Conservation (phyloP, 345 rosid genomes). For the Durio zibethinus region DNA sequence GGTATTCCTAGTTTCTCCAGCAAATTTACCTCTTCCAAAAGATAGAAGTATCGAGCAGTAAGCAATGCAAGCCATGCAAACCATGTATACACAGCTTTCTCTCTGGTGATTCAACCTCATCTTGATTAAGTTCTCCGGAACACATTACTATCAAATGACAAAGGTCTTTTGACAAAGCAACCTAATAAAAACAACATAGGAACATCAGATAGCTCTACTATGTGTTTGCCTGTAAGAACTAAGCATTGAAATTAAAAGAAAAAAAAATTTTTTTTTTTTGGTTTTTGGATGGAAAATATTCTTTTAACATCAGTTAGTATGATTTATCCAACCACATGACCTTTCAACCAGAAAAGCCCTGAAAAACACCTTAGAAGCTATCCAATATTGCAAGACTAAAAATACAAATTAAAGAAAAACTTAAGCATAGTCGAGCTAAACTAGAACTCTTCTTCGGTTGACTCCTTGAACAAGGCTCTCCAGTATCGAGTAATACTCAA, state of each 20-base stretch:
- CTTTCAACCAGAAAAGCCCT: constrained; percentile 7
- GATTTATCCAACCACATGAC: background rate
- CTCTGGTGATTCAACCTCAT: constrained; percentile 32
- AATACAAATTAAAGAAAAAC: background rate
- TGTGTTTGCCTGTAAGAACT: background rate
- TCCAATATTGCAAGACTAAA: background rate
- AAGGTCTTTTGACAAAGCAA: constrained; percentile 87
- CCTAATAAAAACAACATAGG: constrained; percentile 41
- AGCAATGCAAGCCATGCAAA: constrained; percentile 63
- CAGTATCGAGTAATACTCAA: background rate
- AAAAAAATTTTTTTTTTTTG: background rate
- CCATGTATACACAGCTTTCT: constrained; percentile 30
- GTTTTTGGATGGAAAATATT: background rate
- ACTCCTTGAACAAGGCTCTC: no score
- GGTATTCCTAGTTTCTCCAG: constrained; percentile 18
- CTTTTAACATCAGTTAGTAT: background rate
- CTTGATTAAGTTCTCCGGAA: constrained; percentile 69
- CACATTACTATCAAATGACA: constrained; percentile 71
- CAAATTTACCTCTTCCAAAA: constrained; percentile 65
- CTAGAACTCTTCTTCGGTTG: background rate
- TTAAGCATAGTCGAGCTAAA: background rate
- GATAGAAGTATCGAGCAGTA: constrained; percentile 77
- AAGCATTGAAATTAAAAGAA: background rate
- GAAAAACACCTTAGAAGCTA: constrained; percentile 4
- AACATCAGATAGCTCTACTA: constrained; percentile 18